Percentiles rank a stretch among this genome's conserved stretches.
phyloP scores from a whole-genome alignment of 2,329 filamentous ascomycete species.

The Phaeosphaeria sp. region DNA sequence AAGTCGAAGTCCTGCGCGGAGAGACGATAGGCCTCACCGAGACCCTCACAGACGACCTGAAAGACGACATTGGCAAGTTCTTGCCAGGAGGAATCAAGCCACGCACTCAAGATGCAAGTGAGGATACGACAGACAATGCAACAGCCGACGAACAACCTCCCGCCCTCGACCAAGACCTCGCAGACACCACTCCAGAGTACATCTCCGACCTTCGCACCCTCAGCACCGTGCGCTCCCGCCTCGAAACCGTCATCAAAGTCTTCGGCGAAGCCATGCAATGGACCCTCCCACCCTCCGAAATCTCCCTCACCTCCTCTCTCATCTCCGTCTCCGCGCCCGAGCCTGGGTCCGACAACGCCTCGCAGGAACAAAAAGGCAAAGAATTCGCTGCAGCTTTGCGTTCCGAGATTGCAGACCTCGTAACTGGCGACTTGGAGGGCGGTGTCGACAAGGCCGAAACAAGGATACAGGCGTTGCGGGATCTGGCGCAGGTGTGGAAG shows the following conservation, averaged over 20 bases:
- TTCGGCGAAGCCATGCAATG: constrained; percentile 98
- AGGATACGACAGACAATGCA: not conserved
- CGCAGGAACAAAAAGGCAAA: constrained; percentile 85
- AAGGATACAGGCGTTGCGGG: constrained; percentile 78
- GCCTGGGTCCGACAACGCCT: constrained; percentile 68
- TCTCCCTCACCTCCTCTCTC: constrained; percentile 83
- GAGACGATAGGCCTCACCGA: constrained; percentile 84
- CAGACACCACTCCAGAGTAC: constrained; percentile 52
- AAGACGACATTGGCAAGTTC: constrained; percentile 75
- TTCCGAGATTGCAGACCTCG: constrained; percentile 72
- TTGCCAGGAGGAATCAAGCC: constrained; percentile 58
- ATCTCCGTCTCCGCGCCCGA: constrained; percentile 90
- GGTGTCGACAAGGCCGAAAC: constrained; percentile 76
- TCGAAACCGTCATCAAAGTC: constrained; percentile 86
- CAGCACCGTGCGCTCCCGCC: constrained; percentile 78
- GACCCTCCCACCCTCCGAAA: constrained; percentile 85
- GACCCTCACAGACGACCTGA: constrained; percentile 73
- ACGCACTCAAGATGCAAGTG: not conserved
- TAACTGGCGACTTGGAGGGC: constrained; percentile 61
- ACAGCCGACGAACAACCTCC: not conserved
- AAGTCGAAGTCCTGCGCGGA: constrained; percentile 91
- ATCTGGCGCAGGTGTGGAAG: constrained; percentile 83
- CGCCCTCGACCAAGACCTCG: not conserved
- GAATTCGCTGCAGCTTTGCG: constrained; percentile 75
- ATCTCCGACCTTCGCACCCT: constrained; percentile 83